Evolutionary conservation across 768 basidiomycete species (phyloP), one percentile per base, ranked within the genome.

Genomic region (Roridomyces roridus): DNA sequence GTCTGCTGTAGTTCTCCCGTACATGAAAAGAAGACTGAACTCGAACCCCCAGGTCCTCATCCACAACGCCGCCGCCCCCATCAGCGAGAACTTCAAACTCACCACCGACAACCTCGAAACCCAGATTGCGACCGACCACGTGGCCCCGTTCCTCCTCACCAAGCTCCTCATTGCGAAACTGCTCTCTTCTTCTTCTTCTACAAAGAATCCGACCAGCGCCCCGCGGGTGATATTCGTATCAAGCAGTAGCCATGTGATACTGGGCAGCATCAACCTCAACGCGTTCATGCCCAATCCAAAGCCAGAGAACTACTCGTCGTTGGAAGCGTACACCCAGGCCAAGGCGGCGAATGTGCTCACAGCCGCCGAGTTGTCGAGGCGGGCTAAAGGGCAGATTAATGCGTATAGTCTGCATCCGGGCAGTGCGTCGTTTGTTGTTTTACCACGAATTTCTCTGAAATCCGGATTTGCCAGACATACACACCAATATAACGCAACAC

Each of bases 111-210:
- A 44, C 9, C 55, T 55, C 23, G 60, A 62, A 21, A 49, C 37
- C 3, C 55, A 62, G 34, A 36, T 57, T 8, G 56, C 46, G 15
- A 58, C 52, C 2, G 56, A 10, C 39, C 60, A 62, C 24, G 18
- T 62, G 5, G 60, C 56, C 1, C 60, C 60, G 0, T 62, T 62
- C 41, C 60, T 62, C 26, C 51, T 62, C 48, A 58, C 56, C 26
- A 52, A 49, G 4, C 60, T 62, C 9, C 41, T 62, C 49, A 11
- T 47, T 4, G 48, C 51, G 21, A 50, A 55, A 29, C 24, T 62
- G 7, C 36, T 46, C 14, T n/a, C n/a, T n/a, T n/a, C n/a, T n/a
- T n/a, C n/a, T n/a, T n/a, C n/a, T n/a, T 35, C 56, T 1, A 29
- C 56, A 4, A 21, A 45, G 3, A 47, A 10, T 9, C 10, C 34